Evolutionary conservation across 2,329 filamentous ascomycete genomes (phyloP), one percentile per base, ranked within the genome.

Genomic region (Monilinia fructigena): DNA sequence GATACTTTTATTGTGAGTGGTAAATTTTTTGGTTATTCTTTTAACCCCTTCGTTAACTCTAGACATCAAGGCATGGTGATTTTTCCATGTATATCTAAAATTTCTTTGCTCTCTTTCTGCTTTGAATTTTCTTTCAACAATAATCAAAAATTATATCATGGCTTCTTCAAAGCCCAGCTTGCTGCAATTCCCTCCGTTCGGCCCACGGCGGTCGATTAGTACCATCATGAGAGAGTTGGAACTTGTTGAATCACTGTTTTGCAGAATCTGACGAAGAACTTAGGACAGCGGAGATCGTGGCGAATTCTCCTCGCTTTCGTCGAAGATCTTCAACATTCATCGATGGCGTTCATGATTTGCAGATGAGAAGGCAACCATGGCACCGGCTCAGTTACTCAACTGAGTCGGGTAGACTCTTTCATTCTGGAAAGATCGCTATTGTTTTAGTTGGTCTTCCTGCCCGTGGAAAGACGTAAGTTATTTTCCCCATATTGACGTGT

Each of bases 371-470:
- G 83, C 85, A 23, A 72, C 71, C 67, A 86, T 96, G 85, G 95
- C 95, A 6, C 95, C 95, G 40, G 95, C 95, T 72, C 95, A 99
- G 80, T 85, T 99, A 99, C 81, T 97, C 93, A 78, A 99, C 95
- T 63, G 96, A 98, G 85, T 98, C 94, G 58, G 95, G 95, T 59
- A 88, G 95, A 53, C 87, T 99, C 40, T 99, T 99, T 77, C 95
- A 99, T 79, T 97, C 95, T 28, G 95, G 95, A 58, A 88, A 94
- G 67, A 99, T 99, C 76, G 94, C 94, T 58, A 98, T 99, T 74
- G 94, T 95, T 71, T 97, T 97, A 77, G 95, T 98, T 72, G 95
- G 95, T 31, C 86, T 97, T 40, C 95, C 95, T 53, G 95, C 95
- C 50, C 89, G 95, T 75, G 95, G 95, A 68, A 99, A 99, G 80